Conservation (phyloP, 805 yeast genomes). For the Hanseniaspora pseudoguilliermondii region DNA sequence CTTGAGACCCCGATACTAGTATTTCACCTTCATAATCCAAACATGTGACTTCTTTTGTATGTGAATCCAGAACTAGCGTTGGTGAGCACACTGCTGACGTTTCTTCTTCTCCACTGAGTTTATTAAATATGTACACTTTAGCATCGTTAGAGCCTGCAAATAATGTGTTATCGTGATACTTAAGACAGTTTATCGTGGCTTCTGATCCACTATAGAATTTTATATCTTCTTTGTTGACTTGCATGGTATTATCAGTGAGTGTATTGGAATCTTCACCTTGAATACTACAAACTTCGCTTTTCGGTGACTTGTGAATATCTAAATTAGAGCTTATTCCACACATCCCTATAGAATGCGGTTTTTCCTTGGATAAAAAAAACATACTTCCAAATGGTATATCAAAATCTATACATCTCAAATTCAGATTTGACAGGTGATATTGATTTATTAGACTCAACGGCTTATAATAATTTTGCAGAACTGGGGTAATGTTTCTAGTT, state of each 20-base stretch:
- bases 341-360: not conserved
- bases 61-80: slow-evolving; percentile 40
- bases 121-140: slow-evolving; percentile 49
- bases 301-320: not conserved
- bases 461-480: slow-evolving; percentile 50
- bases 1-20: slow-evolving; percentile 60
- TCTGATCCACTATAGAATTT: not conserved
- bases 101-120: slow-evolving; percentile 15
- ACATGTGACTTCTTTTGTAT: slow-evolving; percentile 54
- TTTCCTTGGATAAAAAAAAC: slow-evolving; percentile 38
- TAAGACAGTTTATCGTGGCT: slow-evolving; percentile 47
- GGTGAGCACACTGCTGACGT: slow-evolving; percentile 12
- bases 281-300: slow-evolving; percentile 14
- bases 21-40: slow-evolving; percentile 40
- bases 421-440: slow-evolving; percentile 39
- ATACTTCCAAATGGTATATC: slow-evolving; percentile 64
- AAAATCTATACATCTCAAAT: slow-evolving; percentile 49
- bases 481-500: slow-evolving; percentile 42
- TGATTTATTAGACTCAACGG: slow-evolving; percentile 44
- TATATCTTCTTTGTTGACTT: not conserved
- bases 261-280: slow-evolving; percentile 5
- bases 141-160: slow-evolving; percentile 53
- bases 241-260: not conserved
- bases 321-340: not conserved
- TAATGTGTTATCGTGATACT: slow-evolving; percentile 38